Percentiles rank a stretch among this genome's conserved stretches.
These are phyloP conservation scores for Aspergillus cejpii DNA, from an alignment of 2,329 filamentous ascomycete species.

Conservation along the genomic window DNA sequence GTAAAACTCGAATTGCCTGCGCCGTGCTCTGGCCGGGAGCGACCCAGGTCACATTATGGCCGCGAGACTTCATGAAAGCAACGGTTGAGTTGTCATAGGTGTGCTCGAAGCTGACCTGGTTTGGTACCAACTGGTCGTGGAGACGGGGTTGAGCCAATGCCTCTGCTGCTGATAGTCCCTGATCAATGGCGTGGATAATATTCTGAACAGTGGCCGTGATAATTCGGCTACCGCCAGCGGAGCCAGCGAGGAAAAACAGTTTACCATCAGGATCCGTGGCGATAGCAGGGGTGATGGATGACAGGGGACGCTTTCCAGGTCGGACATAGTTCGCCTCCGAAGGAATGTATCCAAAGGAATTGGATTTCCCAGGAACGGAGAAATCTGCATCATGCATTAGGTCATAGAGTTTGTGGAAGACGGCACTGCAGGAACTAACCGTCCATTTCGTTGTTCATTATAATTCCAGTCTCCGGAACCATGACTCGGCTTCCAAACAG, in stretches of 20 bases:
- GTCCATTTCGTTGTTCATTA: slow-evolving; percentile 61
- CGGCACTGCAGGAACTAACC: slow-evolving; percentile 37
- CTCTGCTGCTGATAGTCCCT: slow-evolving; percentile 52
- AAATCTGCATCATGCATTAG: slow-evolving; percentile 69
- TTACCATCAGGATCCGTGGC: slow-evolving; percentile 59
- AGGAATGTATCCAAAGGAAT: slow-evolving; percentile 80
- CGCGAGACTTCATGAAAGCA: slow-evolving; percentile 55
- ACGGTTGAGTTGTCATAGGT: slow-evolving; percentile 59
- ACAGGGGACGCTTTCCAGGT: slow-evolving; percentile 73
- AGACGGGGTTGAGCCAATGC: slow-evolving; percentile 62
- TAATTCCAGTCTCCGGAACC: slow-evolving; percentile 74
- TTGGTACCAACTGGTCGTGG: slow-evolving; percentile 76
- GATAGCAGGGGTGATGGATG: slow-evolving; percentile 74
- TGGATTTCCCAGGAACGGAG: slow-evolving; percentile 68
- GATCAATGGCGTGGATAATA: slow-evolving; percentile 65
- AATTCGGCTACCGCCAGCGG: slow-evolving; percentile 76
- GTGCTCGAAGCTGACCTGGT: slow-evolving; percentile 61
- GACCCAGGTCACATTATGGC: slow-evolving; percentile 68
- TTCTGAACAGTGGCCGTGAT: slow-evolving; percentile 72
- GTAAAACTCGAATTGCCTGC: slow-evolving; percentile 58
- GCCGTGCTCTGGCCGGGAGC: slow-evolving; percentile 59
- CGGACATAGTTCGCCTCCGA: slow-evolving; percentile 73
- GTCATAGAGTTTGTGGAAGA: neutral
- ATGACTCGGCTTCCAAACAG: slow-evolving; percentile 75
- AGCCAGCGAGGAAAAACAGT: slow-evolving; percentile 64